Evolutionary conservation across 495 filamentous ascomycete species (phyloP), one percentile per base, ranked within the genome.

Genomic region (Xylaria longipes): DNA sequence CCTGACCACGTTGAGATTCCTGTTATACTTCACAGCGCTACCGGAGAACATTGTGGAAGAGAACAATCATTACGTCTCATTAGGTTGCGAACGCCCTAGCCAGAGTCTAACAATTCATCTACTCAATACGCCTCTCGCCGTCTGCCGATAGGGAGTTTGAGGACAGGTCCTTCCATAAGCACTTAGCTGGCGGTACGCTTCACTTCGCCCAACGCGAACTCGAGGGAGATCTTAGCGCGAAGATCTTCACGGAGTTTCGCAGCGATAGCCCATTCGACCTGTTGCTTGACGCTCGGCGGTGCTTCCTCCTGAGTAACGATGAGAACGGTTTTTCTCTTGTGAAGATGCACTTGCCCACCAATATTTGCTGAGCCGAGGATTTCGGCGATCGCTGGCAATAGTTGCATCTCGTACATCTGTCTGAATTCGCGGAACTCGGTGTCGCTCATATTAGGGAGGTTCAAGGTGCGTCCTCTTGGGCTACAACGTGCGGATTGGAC

Each of bases 341-440:
- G 43, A 22, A 65, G 6, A 65, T n/a, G 8, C 37, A 65, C 63
- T 50, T 65, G 63, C 31, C 45, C 63, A 17, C 45, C 31, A 29
- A 52, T 52, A 37, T 52, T 52, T 22, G 20, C 63, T 6, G 1
- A 31, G 7, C 20, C 29, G 31, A 65, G 45, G 27, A 35, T 84
- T 15, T 52, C 25, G 31, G 12, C 25, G 25, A 65, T 22, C 17
- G 45, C 43, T 15, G 63, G 45, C 45, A 65, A 31, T 12, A 65
- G 25, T 25, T 25, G 15, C 43, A 37, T 22, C 31, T 65, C 63
- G 63, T 65, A 65, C 37, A 35, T 25, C 45, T 9, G 46, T 37
- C 31, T 35, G 39, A 65, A 65, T n/a, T 65, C 45, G 17, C 29
- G 31, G 43, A 65, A 65, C 63, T 65, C 45, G 20, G 11, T 31